Conservation (phyloP, 768 basidiomycete species). For the Hypholoma fasciculare region DNA sequence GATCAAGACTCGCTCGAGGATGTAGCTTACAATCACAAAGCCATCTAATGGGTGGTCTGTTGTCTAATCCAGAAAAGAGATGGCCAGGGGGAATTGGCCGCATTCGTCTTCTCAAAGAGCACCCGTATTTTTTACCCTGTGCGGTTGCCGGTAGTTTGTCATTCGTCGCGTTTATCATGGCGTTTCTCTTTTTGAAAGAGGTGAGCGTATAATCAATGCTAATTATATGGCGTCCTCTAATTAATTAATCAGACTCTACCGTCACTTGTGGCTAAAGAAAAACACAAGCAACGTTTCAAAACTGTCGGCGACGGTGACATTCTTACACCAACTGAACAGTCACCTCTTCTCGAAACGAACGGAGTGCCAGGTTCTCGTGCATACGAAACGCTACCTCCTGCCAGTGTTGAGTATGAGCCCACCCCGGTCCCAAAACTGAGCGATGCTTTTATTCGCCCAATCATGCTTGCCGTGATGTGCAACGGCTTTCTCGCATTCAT, state of each 20-base stretch:
- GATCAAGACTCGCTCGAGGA: background rate
- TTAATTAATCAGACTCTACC: background rate
- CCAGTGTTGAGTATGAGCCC: background rate
- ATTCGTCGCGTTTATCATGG: constrained; percentile 33
- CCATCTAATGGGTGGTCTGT: constrained; percentile 62
- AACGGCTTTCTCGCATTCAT: constrained; percentile 36
- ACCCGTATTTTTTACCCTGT: constrained; percentile 55
- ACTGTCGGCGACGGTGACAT: background rate
- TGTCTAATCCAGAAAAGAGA: constrained; percentile 57
- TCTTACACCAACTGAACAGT: background rate
- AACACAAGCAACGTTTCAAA: background rate
- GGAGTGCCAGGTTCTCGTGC: background rate
- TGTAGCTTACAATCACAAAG: constrained; percentile 27
- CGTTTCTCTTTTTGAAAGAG: constrained; percentile 45
- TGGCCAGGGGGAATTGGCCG: constrained; percentile 62
- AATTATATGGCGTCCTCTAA: background rate
- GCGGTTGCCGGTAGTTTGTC: constrained; percentile 35
- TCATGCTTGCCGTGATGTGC: constrained; percentile 31
- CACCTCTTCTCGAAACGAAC: background rate
- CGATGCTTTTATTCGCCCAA: constrained; percentile 26
- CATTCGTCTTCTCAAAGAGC: constrained; percentile 27
- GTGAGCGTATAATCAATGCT: constrained; percentile 23
- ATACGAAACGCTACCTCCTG: no score
- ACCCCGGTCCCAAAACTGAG: background rate
- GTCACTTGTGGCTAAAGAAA: background rate